Conservation (phyloP, 306 rosid species). For the Cicer cuneatum region DNA sequence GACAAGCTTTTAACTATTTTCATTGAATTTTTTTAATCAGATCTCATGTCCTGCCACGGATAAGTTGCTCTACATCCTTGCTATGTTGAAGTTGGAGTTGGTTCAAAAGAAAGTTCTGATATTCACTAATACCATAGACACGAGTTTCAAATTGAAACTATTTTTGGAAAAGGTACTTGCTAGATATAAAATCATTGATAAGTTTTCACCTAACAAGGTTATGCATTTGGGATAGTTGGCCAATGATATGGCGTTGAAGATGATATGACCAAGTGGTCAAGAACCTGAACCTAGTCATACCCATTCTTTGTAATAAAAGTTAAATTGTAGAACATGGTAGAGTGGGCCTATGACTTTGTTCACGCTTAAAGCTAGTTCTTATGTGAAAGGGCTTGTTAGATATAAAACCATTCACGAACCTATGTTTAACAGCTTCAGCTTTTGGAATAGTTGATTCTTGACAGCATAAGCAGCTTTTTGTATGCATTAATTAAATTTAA, state of each 20-base stretch:
- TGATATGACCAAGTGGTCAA: slow-evolving; percentile 1
- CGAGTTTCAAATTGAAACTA: slow-evolving; percentile 79
- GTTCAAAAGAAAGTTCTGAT: slow-evolving; percentile 90
- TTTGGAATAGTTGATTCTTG: slow-evolving; percentile 20
- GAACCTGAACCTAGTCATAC: not conserved
- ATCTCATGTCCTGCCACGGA: slow-evolving; percentile 71
- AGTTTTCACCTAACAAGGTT: slow-evolving; percentile 5
- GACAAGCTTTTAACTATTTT: slow-evolving; percentile 31
- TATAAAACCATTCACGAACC: slow-evolving; percentile 23
- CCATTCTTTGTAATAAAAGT: not conserved
- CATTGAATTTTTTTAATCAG: slow-evolving; percentile 51
- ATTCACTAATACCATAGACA: slow-evolving; percentile 84
- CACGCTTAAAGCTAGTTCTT: slow-evolving; percentile 9
- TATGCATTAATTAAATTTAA: slow-evolving; percentile 19
- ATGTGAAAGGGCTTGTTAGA: not conserved
- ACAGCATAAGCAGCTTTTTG: slow-evolving; percentile 23
- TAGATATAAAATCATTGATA: slow-evolving; percentile 18
- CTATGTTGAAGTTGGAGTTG: slow-evolving; percentile 87
- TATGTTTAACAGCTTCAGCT: slow-evolving; percentile 1
- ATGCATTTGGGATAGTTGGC: not conserved
- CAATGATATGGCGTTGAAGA: not conserved
- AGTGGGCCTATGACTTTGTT: not conserved
- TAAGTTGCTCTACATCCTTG: slow-evolving; percentile 78
- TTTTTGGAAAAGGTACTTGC: slow-evolving; percentile 84
- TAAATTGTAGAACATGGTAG: not conserved